Conservation (phyloP, 2,329 filamentous ascomycete species). For the Pseudogymnoascus sp. region DNA sequence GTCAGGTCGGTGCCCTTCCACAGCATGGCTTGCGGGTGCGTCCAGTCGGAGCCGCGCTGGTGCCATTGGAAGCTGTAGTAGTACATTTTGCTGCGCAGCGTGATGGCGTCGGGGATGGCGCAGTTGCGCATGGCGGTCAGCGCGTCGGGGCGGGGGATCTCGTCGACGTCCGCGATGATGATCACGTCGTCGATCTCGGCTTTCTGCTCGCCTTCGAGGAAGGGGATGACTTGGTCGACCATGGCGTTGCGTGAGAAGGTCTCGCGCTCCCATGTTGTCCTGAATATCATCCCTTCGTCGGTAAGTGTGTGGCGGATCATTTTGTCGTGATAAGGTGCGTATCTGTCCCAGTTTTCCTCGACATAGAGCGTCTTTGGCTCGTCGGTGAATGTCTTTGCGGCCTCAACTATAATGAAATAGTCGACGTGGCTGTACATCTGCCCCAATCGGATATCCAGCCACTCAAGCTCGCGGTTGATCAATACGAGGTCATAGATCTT, state of each 20-base stretch:
- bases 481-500: slow-evolving; percentile 56
- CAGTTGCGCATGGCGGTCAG: slow-evolving; percentile 31
- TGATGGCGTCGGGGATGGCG: slow-evolving; percentile 27
- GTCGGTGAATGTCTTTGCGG: slow-evolving; percentile 49
- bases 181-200: slow-evolving; percentile 34
- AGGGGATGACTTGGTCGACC: slow-evolving; percentile 42
- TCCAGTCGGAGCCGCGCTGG: slow-evolving; percentile 31
- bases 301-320: slow-evolving; percentile 52
- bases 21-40: slow-evolving; percentile 38
- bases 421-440: slow-evolving; percentile 51
- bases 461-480: slow-evolving; percentile 56
- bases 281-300: slow-evolving; percentile 33
- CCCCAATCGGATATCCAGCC: slow-evolving; percentile 55
- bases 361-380: slow-evolving; percentile 46
- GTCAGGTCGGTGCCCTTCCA: slow-evolving; percentile 31
- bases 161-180: slow-evolving; percentile 39
- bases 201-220: slow-evolving; percentile 27
- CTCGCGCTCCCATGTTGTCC: slow-evolving; percentile 42
- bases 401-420: slow-evolving; percentile 58
- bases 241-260: slow-evolving; percentile 48
- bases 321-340: slow-evolving; percentile 47
- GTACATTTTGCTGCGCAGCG: slow-evolving; percentile 30
- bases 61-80: slow-evolving; percentile 34
- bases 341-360: slow-evolving; percentile 42
- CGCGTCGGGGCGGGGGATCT: slow-evolving; percentile 33